These are phyloP conservation scores for Solanum tacnaense DNA, from an alignment of 257 asterid species.

Conservation along the genomic window DNA sequence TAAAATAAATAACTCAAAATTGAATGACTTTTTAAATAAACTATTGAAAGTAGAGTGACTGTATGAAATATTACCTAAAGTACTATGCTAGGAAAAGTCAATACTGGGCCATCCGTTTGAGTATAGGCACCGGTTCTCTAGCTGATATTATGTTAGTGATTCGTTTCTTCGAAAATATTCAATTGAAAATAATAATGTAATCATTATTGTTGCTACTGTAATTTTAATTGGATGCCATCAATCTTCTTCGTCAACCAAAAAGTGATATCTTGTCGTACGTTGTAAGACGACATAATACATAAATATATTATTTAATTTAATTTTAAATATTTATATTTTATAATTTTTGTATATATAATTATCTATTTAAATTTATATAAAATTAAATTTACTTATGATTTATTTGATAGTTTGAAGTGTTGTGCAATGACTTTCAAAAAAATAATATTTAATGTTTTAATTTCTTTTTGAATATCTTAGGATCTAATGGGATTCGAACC, in stretches of 20 bases:
- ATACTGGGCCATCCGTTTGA: not conserved
- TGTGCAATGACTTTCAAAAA: not conserved
- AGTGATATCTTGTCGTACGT: not conserved
- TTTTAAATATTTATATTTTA: too few relatives aligned
- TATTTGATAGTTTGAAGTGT: not conserved
- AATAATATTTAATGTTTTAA: too few relatives aligned
- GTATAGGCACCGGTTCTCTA: not conserved
- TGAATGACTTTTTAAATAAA: too few relatives aligned
- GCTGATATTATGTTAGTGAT: not conserved
- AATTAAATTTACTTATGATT: too few relatives aligned
- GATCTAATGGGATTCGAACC: too few relatives aligned
- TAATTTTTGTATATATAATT: too few relatives aligned
- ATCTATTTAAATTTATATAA: too few relatives aligned
- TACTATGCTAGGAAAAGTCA: not conserved
- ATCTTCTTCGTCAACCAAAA: not conserved
- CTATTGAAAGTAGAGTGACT: rapidly evolving
- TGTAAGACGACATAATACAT: too few relatives aligned
- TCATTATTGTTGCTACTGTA: not conserved
- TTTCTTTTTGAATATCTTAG: too few relatives aligned
- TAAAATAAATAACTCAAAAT: rapidly evolving
- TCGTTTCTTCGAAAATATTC: not conserved
- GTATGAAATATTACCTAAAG: too few relatives aligned
- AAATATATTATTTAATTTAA: too few relatives aligned
- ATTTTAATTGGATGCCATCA: not conserved
- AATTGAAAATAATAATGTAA: not conserved